Evolutionary conservation across 257 asterid genomes (phyloP), one percentile per base, ranked within the genome.

Genomic region (Schizonepeta tenuifolia): DNA sequence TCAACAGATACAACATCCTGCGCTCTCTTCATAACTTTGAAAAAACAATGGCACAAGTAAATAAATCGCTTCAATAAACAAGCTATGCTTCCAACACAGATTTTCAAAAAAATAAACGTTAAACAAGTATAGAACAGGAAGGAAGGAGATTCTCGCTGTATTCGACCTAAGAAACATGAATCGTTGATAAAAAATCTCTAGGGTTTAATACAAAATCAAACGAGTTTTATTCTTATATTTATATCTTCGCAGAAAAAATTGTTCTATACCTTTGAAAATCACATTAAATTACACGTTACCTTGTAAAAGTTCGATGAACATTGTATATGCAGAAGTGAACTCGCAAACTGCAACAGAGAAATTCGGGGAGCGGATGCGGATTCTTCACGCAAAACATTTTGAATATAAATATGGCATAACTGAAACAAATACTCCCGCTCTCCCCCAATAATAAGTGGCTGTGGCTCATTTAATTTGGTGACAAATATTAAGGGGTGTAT

Each of bases 1-100:
- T 80, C 81, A 74, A 73, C 68, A 71, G 76, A 73, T 62, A 87
- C 85, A 24, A 22, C 57, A 33, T 85, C 84, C 81, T 84, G 90
- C 87, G 86, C 80, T 80, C 31, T 83, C 78, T 85, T 28, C 85
- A 89, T 78, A 84, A 89, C 98, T 93, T 70, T 64, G 56, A 74
- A 31, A 24, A 24, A 50, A 74, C 6, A 61, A 65, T 10, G 35
- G 20, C 64, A 67, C 67, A 46, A 9, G 56, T 44, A 56, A 38
- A 21, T 22, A 57, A 57, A 68, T 14, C 26, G 43, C 63, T 51
- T n/a, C 49, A 18, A 3, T 28, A 28, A 54, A n/a, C 15, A 49
- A 47, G 20, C 38, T 36, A 36, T 4, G 53, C 49, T 35, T 59
- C 14, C 13, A 63, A n/a, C 56, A 44, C 11, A 71, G 10, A 43